Base-by-base conservation (phyloP, 2,329 filamentous ascomycete genomes). In the Pseudogymnoascus pannorum region DNA sequence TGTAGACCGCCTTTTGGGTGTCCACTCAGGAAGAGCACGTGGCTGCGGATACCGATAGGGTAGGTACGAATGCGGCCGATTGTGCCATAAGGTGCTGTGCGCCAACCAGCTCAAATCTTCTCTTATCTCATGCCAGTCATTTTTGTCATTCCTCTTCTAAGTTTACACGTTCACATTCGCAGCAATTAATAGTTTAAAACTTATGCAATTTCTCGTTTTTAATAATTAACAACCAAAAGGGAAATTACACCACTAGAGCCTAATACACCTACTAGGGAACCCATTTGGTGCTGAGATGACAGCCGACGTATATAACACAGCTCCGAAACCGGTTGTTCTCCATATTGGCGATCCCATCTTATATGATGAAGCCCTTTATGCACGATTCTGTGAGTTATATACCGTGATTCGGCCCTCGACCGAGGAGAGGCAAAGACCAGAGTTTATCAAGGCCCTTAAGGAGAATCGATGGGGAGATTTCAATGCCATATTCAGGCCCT, bases 401-500 rank as follows among this genome's bases (percentile, higher is more conserved):
- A 68, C 64, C 0, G 73, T 86, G 22, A 69, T 85, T 58, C 78
- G 79, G n/a, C 81, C 81, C 0, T 74, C 75, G 7, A 65, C 74
- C 1, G 73, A 75, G 14, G 82, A 85, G 69, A 79, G 82, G 2
- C 72, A 80, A 65, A 75, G 83, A 12, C 68, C 71, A 40, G 79
- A 75, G 60, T 82, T 85, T 65, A 73, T 76, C 44, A 72, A 73
- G 20, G 82, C 78, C 0, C 73, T 86, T 60, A 72, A 72, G 58
- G 79, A 82, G 65, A 71, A 72, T 24, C 74, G 76, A 69, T 86
- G 81, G 81, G 83, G 82, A 3, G 72, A 81, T 61, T 85, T 85
- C 63, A 64, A 68, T 11, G 76, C 74, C 1, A 72, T 78, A 54
- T 83, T 84, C 65, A 75, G 83, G 2, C 84, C 84, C 0, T 86